Conservation (phyloP, 352 stramenopile species). For the Pythium apleroticum region DNA sequence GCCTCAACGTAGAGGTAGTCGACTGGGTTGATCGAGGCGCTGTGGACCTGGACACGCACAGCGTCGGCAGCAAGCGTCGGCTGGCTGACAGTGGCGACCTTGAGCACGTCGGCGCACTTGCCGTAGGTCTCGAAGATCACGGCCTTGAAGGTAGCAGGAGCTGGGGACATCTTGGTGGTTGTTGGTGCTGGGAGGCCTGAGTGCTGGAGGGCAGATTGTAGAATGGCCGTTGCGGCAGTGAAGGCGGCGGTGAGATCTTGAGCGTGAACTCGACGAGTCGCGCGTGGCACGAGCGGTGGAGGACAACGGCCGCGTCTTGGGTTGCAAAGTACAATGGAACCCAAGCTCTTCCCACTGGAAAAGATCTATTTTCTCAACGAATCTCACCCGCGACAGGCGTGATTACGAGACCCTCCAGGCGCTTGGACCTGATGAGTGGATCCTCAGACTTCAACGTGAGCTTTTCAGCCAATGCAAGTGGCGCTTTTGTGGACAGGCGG, state of each 20-base stretch:
- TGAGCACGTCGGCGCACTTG: not conserved
- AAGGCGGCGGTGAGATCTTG: not conserved
- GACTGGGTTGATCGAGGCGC: slow-evolving; percentile 19
- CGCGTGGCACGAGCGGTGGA: not conserved
- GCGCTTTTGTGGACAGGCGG: not conserved
- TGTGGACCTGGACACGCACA: slow-evolving; percentile 20
- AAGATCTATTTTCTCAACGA: not conserved
- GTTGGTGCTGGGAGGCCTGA: not conserved
- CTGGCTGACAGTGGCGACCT: not conserved
- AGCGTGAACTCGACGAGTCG: not conserved
- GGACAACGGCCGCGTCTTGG: not conserved
- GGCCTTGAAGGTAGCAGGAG: not conserved
- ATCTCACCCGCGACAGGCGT: not conserved
- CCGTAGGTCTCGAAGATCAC: not conserved
- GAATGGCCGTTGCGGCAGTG: no score
- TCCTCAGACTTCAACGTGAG: not conserved
- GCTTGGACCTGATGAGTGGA: not conserved
- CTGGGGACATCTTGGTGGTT: not conserved
- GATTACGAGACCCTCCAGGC: not conserved
- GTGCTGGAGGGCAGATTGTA: not conserved
- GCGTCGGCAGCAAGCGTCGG: not conserved
- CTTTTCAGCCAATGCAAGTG: not conserved
- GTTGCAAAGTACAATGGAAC: not conserved
- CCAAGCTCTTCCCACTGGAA: not conserved
- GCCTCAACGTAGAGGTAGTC: slow-evolving; percentile 7